Conservation (phyloP, 257 asterid genomes). For the Ocimum tenuiflorum region DNA sequence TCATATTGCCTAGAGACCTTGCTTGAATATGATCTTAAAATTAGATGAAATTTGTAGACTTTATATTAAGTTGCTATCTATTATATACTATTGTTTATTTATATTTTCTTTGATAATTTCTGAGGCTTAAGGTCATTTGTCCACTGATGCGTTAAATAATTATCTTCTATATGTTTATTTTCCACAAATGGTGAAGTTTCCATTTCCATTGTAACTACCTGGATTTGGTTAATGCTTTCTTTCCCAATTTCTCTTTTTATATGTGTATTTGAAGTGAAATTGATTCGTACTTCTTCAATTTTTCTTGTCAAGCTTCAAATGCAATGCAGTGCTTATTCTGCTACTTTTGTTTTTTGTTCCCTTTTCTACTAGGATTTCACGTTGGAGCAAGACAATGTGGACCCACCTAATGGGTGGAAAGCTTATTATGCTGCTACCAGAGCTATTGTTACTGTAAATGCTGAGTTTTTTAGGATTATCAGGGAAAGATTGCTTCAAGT, state of each 20-base stretch:
- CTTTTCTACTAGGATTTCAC: constrained; percentile 67
- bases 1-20: not conserved
- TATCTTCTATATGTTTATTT: not conserved
- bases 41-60: not conserved
- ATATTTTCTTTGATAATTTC: not conserved
- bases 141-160: not conserved
- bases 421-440: constrained; percentile 92
- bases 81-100: not conserved
- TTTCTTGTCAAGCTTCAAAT: constrained; percentile 5
- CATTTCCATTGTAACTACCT: not conserved
- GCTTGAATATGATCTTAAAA: not conserved
- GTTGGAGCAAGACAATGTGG: constrained; percentile 65
- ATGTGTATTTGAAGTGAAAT: constrained; percentile 5
- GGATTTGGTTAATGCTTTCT: not conserved
- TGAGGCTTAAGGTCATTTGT: not conserved
- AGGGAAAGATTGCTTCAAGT: constrained; percentile 62
- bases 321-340: constrained; percentile 9
- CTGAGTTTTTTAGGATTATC: constrained; percentile 59
- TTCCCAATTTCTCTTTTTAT: not conserved
- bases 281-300: not conserved
- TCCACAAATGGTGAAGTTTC: constrained; percentile 11
- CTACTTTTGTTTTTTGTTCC: not conserved
- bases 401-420: constrained; percentile 90
- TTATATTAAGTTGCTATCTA: not conserved
- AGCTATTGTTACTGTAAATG: constrained; percentile 63